Evolutionary conservation across 305 asterid species (phyloP).

Genomic region (Stenogyne calaminthoides): DNA sequence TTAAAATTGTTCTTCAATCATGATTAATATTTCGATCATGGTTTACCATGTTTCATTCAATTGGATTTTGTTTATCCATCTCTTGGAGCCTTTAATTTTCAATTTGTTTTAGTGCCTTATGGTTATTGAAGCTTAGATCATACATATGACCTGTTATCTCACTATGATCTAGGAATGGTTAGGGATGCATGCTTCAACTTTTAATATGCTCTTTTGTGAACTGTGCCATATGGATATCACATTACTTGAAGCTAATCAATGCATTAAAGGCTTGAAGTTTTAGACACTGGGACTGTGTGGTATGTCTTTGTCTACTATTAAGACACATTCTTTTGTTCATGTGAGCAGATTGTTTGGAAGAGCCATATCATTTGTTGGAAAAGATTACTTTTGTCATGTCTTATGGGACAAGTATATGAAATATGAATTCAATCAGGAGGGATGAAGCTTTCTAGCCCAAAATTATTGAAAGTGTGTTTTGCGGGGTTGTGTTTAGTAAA

Average conservation of each 20-base stretch:
- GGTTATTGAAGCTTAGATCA: too few relatives aligned
- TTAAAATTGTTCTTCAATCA: too few relatives aligned
- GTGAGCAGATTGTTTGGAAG: conserved; percentile 72
- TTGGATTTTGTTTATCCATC: too few relatives aligned
- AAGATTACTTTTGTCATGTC: conserved; percentile 74
- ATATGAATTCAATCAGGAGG: conserved; percentile 67
- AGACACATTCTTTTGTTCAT: conserved; percentile 21
- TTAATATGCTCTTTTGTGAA: not conserved
- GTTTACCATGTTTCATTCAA: too few relatives aligned
- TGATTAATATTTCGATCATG: too few relatives aligned
- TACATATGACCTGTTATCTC: too few relatives aligned
- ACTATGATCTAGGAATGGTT: too few relatives aligned
- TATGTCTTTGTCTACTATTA: conserved; percentile 16
- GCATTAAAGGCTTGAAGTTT: conserved; percentile 8
- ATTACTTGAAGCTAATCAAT: conserved; percentile 12
- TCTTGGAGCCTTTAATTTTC: too few relatives aligned
- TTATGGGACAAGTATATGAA: conserved; percentile 87
- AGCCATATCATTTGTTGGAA: conserved; percentile 75
- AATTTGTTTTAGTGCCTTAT: too few relatives aligned
- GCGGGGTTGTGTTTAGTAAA: too few relatives aligned
- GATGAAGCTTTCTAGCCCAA: conserved; percentile 77
- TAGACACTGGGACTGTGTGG: conserved; percentile 18
- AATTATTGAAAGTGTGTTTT: too few relatives aligned
- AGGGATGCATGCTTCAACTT: not conserved
- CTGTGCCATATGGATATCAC: too few relatives aligned